A percentile compares a stretch with the other conserved stretches of the same genome.
Evolutionary conservation across 2,329 filamentous ascomycete genomes (phyloP).

Genomic region (Endothia cerciana): DNA sequence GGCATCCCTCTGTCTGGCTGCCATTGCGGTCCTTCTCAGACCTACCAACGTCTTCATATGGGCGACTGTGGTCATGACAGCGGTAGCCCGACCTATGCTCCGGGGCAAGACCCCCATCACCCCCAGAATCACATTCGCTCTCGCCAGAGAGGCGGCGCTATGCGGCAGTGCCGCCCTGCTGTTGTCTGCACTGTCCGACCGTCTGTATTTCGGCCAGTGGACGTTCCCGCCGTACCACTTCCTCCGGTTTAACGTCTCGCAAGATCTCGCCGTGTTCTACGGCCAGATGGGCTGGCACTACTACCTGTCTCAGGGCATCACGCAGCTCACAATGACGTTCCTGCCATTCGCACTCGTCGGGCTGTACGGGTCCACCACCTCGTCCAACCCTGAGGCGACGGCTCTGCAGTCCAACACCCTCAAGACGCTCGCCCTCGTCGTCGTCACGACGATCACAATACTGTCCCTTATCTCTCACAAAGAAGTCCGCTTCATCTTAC

Average conservation of each 20-base stretch:
- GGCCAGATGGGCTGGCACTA: conserved; percentile 90
- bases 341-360: conserved; percentile 75
- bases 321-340: conserved; percentile 81
- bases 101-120: conserved; percentile 47
- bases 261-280: conserved; percentile 90
- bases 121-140: conserved; percentile 49
- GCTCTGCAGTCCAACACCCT: conserved; percentile 47
- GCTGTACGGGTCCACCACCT: conserved; percentile 56
- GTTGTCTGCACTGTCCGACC: conserved; percentile 70
- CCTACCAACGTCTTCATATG: conserved; percentile 91
- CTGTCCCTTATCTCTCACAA: conserved; percentile 90
- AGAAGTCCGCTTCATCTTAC: conserved; percentile 96
- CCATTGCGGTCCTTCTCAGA: conserved; percentile 80
- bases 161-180: conserved; percentile 66
- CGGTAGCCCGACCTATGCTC: conserved; percentile 47
- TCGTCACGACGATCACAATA: conserved; percentile 61
- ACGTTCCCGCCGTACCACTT: conserved; percentile 87
- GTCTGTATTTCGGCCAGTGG: conserved; percentile 81
- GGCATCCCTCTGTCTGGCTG: conserved; percentile 73
- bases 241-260: conserved; percentile 86
- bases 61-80: conserved; percentile 62
- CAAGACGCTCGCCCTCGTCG: conserved; percentile 60
- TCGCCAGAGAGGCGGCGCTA: conserved; percentile 66
- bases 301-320: conserved; percentile 87
- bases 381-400: conserved; percentile 41